Evolutionary conservation across 2,329 filamentous ascomycete genomes (phyloP).

Genomic region (Xylaria sp.): DNA sequence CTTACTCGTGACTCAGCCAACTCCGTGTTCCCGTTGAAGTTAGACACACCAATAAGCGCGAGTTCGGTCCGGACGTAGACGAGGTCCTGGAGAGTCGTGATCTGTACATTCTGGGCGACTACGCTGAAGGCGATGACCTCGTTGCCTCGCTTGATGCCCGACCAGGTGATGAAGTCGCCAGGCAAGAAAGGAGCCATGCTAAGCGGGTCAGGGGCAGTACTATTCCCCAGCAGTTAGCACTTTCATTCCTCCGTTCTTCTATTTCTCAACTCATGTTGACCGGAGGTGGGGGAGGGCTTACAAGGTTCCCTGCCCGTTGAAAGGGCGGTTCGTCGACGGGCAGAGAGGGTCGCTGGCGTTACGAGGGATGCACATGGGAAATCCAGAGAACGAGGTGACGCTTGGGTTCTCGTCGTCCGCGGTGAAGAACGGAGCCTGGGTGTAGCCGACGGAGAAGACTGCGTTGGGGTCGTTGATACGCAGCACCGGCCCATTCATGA

Average conservation of each 20-base stretch:
- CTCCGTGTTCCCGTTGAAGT: conserved; percentile 51
- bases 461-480: conserved; percentile 60
- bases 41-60: conserved; percentile 52
- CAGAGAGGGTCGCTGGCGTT: conserved; percentile 53
- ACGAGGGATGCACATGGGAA: conserved; percentile 64
- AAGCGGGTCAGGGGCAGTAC: conserved; percentile 51
- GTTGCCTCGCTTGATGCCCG: conserved; percentile 48
- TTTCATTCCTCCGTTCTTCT: not conserved
- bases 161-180: conserved; percentile 53
- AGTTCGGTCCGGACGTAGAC: conserved; percentile 53
- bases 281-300: conserved; percentile 30
- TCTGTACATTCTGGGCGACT: conserved; percentile 53
- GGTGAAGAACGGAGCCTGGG: conserved; percentile 55
- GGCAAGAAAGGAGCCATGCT: conserved; percentile 53
- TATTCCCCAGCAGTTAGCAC: conserved; percentile 30
- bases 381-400: conserved; percentile 60
- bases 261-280: not conserved
- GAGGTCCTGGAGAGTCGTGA: conserved; percentile 49
- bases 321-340: conserved; percentile 51
- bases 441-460: conserved; percentile 55
- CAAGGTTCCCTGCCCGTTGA: conserved; percentile 51
- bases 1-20: conserved; percentile 52
- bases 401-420: conserved; percentile 62
- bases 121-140: conserved; percentile 53
- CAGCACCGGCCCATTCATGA: conserved; percentile 49